Conservation (phyloP, 2,329 filamentous ascomycete genomes). For the Fusarium sp. region DNA sequence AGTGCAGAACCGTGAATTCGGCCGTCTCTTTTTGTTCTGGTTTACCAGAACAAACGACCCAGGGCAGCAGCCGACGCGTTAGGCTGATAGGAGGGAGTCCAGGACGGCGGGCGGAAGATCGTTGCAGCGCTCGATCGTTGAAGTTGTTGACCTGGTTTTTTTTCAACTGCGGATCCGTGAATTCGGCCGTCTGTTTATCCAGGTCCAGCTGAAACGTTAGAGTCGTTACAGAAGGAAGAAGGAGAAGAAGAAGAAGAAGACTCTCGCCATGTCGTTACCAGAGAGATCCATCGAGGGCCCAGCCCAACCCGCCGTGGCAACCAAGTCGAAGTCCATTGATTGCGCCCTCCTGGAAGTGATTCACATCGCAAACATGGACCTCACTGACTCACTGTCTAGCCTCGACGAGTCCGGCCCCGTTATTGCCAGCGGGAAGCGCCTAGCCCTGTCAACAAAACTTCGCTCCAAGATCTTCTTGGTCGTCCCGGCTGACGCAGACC, state of each 20-base stretch:
- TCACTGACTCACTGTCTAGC: background rate
- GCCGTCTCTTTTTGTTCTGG: no score
- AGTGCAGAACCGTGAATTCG: background rate
- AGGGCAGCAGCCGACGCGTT: no score
- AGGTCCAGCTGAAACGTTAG: background rate
- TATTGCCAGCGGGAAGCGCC: conserved; percentile 1
- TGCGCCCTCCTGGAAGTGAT: conserved; percentile 2
- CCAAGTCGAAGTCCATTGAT: background rate
- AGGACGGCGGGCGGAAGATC: background rate
- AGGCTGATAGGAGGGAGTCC: background rate
- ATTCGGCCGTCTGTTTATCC: background rate
- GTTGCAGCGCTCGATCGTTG: background rate
- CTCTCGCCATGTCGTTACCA: background rate
- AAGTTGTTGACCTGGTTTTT: background rate
- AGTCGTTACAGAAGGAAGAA: background rate
- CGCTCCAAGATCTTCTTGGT: background rate
- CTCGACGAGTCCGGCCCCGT: conserved; percentile 7
- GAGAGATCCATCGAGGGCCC: background rate
- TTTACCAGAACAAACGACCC: no score
- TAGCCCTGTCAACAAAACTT: background rate
- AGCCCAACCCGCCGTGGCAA: background rate
- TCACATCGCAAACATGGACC: background rate
- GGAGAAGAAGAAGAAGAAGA: background rate
- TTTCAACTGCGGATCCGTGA: no score
- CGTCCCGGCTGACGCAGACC: background rate